Base-by-base conservation (phyloP, 805 yeast species). In the Nematodospora valgi region DNA sequence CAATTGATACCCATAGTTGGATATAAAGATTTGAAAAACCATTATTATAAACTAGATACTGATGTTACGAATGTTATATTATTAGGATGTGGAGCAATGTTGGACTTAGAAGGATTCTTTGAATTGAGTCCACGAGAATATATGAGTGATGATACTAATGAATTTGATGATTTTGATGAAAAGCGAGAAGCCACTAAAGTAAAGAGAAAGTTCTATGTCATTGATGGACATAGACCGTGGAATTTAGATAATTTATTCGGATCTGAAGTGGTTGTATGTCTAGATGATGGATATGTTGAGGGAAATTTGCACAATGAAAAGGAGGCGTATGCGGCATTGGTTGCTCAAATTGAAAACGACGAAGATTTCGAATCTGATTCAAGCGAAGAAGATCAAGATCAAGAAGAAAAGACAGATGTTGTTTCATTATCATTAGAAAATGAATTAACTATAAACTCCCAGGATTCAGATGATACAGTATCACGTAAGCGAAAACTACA, bases 191-290 rank as follows among this genome's bases (percentile, higher is more conserved):
- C 32, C 10, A 23, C 34, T 11, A 43, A 55, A 29, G 54, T 71
- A 26, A 72, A 62, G 31, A 70, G 93, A 44, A 76, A 71, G 38
- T 74, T 91, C 2, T 94, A 86, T 49, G 75, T 94, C 8, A 70
- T 93, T 37, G 99, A 93, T 59, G 88, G 95, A 3, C 93, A 85
- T 45, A 67, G 98, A 44, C 99, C 98, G 4, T 93, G 98, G 98
- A 89, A 89, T 59, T 64, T 93, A 44, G 96, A 89, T 55, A 93
- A 93, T 53, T 51, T 93, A 30, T 89, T 85, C 68, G 96, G 95
- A 1, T 80, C 91, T 5, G 77, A 78, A 7, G 70, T 78, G 43
- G 76, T 93, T 4, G 71, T 70, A 5, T 89, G 98, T 57, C 74
- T 89, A 41, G 98, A 89, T 52, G 98, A 91, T 54, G 96, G 96